Evolutionary conservation across 495 filamentous ascomycete genomes (phyloP).

Genomic region (Talaromyces borbonicus): DNA sequence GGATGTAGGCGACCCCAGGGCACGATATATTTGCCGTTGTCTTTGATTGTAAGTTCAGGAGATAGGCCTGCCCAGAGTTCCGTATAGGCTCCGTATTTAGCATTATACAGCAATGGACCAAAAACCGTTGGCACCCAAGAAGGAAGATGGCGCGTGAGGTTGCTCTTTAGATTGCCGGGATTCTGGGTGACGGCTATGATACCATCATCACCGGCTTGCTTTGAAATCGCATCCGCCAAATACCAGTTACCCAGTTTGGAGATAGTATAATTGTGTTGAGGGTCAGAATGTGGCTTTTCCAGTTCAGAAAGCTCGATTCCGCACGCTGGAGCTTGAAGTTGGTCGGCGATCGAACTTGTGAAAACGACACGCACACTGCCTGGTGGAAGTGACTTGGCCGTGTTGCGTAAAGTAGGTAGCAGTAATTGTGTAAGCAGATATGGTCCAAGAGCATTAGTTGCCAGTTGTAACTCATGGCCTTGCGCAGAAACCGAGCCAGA

Average conservation of each 20-base stretch:
- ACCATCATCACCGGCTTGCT: constrained; percentile 4
- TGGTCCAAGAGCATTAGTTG: constrained; percentile 29
- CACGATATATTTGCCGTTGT: constrained; percentile 26
- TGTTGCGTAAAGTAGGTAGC: constrained; percentile 15
- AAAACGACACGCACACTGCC: constrained; percentile 25
- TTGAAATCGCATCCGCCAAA: constrained; percentile 13
- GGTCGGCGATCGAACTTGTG: constrained; percentile 17
- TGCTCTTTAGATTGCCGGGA: constrained; percentile 25
- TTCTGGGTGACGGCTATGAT: constrained; percentile 26
- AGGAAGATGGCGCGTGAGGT: constrained; percentile 15
- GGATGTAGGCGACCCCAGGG: constrained; percentile 33
- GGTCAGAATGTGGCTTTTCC: constrained; percentile 6
- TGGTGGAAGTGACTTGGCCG: constrained; percentile 10
- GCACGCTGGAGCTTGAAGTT: constrained; percentile 14
- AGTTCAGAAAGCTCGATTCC: constrained; percentile 18
- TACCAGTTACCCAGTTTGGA: constrained; percentile 22
- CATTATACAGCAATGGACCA: constrained; percentile 17
- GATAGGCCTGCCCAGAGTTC: constrained; percentile 32
- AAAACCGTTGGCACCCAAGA: constrained; percentile 2
- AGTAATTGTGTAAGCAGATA: constrained; percentile 25
- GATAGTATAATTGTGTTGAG: constrained; percentile 14
- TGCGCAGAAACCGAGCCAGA: constrained; percentile 19
- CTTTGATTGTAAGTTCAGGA: constrained; percentile 17
- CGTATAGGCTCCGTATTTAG: constrained; percentile 28
- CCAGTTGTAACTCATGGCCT: constrained; percentile 30